phyloP scores from a whole-genome alignment of 257 asterid genomes.

The Leonotis leonurus region DNA sequence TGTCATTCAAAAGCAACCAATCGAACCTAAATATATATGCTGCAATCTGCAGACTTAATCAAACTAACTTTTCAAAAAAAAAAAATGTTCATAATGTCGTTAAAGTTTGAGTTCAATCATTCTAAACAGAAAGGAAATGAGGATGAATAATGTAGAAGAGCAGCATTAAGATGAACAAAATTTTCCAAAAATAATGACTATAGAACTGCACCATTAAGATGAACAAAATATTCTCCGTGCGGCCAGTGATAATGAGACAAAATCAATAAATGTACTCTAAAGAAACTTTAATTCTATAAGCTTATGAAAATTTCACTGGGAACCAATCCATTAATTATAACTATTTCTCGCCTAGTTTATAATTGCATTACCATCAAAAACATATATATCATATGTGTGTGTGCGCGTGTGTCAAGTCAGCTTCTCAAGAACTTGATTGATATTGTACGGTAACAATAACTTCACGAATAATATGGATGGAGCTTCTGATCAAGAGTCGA shows the following conservation, averaged over 20 bases:
- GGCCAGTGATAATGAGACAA: constrained; percentile 3
- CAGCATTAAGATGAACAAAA: background rate
- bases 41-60: constrained; percentile 8
- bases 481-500: constrained; percentile 13
- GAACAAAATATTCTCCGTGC: constrained; percentile 8
- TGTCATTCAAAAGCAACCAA: background rate
- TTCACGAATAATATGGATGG: background rate
- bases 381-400: background rate
- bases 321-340: background rate
- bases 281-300: background rate
- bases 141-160: background rate
- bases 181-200: background rate
- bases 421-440: constrained; percentile 2
- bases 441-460: constrained; percentile 2
- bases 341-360: background rate
- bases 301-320: background rate
- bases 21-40: background rate
- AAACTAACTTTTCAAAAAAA: background rate
- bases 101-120: background rate
- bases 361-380: constrained; percentile 15
- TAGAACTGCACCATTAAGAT: background rate
- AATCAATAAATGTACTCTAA: constrained; percentile 7
- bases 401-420: background rate
- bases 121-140: background rate
- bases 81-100: background rate